phyloP scores from a whole-genome alignment of 1,139 yeast species.

The Torulaspora pretoriensis region DNA sequence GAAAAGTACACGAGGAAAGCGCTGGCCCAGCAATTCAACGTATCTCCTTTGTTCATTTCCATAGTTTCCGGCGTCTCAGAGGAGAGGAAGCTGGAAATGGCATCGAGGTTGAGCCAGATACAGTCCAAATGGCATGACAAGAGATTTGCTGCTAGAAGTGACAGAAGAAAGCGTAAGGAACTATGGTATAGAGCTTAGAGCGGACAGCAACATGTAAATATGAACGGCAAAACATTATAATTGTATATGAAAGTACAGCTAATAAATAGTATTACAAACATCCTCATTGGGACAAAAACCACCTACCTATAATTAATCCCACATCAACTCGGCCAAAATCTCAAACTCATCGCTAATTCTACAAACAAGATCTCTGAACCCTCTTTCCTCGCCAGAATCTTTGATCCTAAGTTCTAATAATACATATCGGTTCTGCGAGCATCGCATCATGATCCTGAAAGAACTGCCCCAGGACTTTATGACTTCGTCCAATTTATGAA shows the following conservation, averaged over 20 bases:
- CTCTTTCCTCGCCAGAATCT: constrained; percentile 18
- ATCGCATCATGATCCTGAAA: constrained; percentile 21
- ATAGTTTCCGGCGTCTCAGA: constrained; percentile 45
- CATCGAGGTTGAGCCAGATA: constrained; percentile 41
- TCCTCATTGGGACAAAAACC: constrained; percentile 1
- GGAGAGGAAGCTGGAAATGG: constrained; percentile 44
- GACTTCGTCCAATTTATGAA: constrained; percentile 17
- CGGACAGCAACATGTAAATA: constrained; percentile 14
- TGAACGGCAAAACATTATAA: constrained; percentile 1
- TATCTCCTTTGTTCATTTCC: constrained; percentile 52
- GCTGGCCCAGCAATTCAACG: constrained; percentile 60
- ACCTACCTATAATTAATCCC: constrained; percentile 15
- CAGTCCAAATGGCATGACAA: constrained; percentile 48
- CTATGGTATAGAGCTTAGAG: constrained; percentile 60
- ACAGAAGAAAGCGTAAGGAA: constrained; percentile 53
- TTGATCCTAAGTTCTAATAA: constrained; percentile 23
- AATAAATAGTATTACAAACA: constrained; percentile 12
- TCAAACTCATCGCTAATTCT: constrained; percentile 32
- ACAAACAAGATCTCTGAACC: constrained; percentile 25
- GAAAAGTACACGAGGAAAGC: constrained; percentile 60
- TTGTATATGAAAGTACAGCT: constrained; percentile 4
- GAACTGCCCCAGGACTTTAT: constrained; percentile 15
- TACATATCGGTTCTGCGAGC: constrained; percentile 16
- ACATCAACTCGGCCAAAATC: constrained; percentile 27
- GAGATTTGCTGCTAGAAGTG: constrained; percentile 46